Conservation (phyloP, 306 rosid species). For the Quercus dentata region DNA sequence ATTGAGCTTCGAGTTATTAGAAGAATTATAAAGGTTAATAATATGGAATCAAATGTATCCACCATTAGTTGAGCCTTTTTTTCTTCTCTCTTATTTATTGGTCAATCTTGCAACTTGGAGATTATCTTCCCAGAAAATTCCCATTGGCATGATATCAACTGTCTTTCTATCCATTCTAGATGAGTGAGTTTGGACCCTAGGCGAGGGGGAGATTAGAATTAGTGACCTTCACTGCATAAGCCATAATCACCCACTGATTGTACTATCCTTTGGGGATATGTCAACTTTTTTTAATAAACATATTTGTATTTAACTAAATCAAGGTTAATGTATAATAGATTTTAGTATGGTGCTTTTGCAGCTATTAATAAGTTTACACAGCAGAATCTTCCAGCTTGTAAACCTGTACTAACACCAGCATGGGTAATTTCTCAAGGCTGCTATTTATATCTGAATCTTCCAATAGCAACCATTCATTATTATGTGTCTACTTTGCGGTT, state of each 20-base stretch:
- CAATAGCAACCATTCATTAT: background rate
- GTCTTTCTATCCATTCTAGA: too few relatives aligned
- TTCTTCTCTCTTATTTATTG: background rate
- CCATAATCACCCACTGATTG: too few relatives aligned
- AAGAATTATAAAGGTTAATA: background rate
- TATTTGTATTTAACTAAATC: background rate
- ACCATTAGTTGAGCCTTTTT: background rate
- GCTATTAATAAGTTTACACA: conserved; percentile 72
- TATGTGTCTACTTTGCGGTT: conserved; percentile 14
- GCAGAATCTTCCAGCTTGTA: conserved; percentile 96
- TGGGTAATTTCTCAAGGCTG: conserved; percentile 56
- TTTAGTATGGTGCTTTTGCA: conserved; percentile 39
- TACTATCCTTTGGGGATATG: too few relatives aligned
- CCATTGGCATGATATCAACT: background rate
- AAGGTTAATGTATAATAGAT: background rate
- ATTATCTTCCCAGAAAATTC: background rate
- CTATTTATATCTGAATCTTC: conserved; percentile 20
- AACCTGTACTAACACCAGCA: conserved; percentile 84
- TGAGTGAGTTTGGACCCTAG: too few relatives aligned
- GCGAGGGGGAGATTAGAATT: too few relatives aligned
- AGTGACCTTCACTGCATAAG: too few relatives aligned
- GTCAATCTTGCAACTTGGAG: background rate
- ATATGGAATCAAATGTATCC: background rate
- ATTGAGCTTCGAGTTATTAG: background rate
- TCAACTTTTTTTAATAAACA: background rate